Evolutionary conservation across 345 rosid species (phyloP).

Genomic region (Eucalyptus victrix): DNA sequence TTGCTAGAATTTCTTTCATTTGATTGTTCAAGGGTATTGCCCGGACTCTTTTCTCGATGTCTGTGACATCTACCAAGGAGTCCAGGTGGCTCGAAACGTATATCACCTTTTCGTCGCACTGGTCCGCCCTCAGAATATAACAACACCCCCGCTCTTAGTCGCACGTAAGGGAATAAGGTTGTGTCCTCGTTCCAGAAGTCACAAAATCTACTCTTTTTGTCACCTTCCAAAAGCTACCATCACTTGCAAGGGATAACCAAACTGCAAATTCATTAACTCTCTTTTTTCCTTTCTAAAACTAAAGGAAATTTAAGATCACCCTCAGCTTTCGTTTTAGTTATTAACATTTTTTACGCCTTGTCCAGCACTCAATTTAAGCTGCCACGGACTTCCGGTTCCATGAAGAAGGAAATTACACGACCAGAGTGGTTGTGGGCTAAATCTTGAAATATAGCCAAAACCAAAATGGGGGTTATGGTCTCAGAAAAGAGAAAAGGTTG

Average conservation of each 20-base stretch:
- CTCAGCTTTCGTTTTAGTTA: background rate
- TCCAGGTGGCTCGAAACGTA: background rate
- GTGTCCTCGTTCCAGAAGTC: background rate
- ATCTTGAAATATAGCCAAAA: background rate
- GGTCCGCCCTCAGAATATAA: background rate
- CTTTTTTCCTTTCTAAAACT: background rate
- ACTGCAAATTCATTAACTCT: background rate
- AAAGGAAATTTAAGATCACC: background rate
- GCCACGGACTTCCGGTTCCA: background rate
- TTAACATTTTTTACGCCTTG: background rate
- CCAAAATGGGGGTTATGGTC: background rate
- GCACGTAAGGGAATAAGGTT: background rate
- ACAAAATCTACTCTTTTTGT: background rate
- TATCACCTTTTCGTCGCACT: background rate
- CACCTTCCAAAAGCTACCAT: background rate
- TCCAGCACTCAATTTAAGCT: background rate
- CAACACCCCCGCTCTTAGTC: background rate
- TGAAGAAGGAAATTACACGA: background rate
- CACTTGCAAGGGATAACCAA: background rate
- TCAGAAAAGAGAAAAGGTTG: background rate
- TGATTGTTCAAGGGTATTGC: background rate
- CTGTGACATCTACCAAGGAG: background rate
- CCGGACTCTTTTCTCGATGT: background rate
- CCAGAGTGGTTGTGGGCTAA: background rate
- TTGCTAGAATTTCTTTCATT: background rate